Percentiles rank a stretch among this genome's conserved stretches.
Evolutionary conservation across 2,329 filamentous ascomycete genomes (phyloP).

Genomic region (Diaporthe longicolla): DNA sequence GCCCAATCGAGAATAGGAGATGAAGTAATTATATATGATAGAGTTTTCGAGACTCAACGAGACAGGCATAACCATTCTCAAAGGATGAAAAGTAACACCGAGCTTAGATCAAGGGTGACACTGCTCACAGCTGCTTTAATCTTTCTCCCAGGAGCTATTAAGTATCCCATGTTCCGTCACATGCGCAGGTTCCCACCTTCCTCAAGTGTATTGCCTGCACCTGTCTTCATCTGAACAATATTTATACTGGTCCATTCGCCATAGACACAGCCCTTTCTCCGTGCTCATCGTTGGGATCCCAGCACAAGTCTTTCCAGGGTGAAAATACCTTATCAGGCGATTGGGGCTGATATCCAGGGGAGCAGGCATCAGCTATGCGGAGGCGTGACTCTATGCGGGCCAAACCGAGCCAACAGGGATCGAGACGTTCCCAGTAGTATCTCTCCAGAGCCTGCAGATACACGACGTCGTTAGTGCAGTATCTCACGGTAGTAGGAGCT

Average conservation of each 20-base stretch:
- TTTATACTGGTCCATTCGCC: not conserved
- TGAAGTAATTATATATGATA: no score
- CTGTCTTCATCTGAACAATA: not conserved
- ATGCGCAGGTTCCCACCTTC: not conserved
- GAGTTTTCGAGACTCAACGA: no score
- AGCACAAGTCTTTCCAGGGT: constrained; percentile 27
- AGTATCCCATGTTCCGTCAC: not conserved
- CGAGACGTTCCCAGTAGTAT: constrained; percentile 42
- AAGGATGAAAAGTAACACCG: not conserved
- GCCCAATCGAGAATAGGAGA: no score
- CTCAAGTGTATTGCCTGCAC: not conserved
- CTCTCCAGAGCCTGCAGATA: constrained; percentile 42
- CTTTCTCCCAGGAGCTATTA: not conserved
- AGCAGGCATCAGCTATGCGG: constrained; percentile 39
- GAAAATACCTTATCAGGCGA: constrained; percentile 42
- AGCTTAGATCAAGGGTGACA: no score
- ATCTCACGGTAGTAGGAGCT: constrained; percentile 34
- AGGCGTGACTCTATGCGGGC: constrained; percentile 39
- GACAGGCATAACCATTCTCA: not conserved
- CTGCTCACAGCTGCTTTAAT: not conserved
- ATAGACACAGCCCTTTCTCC: not conserved
- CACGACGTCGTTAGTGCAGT: constrained; percentile 43
- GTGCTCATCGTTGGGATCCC: not conserved
- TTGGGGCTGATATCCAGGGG: constrained; percentile 43
- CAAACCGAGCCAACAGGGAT: constrained; percentile 41